Conservation (phyloP, 2,329 filamentous ascomycete genomes). For the Colletotrichum viniferum region DNA sequence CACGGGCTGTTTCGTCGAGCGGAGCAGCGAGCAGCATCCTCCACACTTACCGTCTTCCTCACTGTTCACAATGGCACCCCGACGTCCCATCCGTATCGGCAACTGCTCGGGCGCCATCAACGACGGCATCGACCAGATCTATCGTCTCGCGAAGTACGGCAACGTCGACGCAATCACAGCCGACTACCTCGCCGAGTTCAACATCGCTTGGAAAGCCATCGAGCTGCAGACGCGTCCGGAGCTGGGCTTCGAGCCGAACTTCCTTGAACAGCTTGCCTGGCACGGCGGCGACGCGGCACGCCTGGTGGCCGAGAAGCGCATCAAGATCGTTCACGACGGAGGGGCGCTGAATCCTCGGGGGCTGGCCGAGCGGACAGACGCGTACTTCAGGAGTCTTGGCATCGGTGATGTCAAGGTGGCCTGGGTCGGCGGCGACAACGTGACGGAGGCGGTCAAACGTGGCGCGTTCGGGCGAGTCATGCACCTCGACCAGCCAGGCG, state of each 20-base stretch:
- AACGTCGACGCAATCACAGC: slow-evolving; percentile 41
- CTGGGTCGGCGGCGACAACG: slow-evolving; percentile 42
- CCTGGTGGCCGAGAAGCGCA: slow-evolving; percentile 46
- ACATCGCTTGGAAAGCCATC: slow-evolving; percentile 51
- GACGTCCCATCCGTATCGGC: slow-evolving; percentile 36
- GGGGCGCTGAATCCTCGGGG: slow-evolving; percentile 59
- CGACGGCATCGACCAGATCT: slow-evolving; percentile 29
- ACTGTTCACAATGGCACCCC: background rate
- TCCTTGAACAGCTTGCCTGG: slow-evolving; percentile 45
- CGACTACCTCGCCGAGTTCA: slow-evolving; percentile 49
- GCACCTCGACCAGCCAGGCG: slow-evolving; percentile 22
- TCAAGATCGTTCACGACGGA: slow-evolving; percentile 62
- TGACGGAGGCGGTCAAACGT: slow-evolving; percentile 26
- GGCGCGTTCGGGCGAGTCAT: slow-evolving; percentile 24
- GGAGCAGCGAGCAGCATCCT: background rate
- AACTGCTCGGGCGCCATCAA: slow-evolving; percentile 34
- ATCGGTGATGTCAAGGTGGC: slow-evolving; percentile 34
- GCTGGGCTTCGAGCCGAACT: slow-evolving; percentile 41
- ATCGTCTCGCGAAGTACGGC: slow-evolving; percentile 26
- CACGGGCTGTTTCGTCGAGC: background rate
- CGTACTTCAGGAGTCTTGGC: slow-evolving; percentile 31
- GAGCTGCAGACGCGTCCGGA: slow-evolving; percentile 37
- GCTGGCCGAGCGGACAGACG: slow-evolving; percentile 42
- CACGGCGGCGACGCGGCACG: slow-evolving; percentile 37
- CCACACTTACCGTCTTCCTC: background rate